phyloP scores from a whole-genome alignment of 2,329 filamentous ascomycete species.

The Beauveria brongniartii region DNA sequence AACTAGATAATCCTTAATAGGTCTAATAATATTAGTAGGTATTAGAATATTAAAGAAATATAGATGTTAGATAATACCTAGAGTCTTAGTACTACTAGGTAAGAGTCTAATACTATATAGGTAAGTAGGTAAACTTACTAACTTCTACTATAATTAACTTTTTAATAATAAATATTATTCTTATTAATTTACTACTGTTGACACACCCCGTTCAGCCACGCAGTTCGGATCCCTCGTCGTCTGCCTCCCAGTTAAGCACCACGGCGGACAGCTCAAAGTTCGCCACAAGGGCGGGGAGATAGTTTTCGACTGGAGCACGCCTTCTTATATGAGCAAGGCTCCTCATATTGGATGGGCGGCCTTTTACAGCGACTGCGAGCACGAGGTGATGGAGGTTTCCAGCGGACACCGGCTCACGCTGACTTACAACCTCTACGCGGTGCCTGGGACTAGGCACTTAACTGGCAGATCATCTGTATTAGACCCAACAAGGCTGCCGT shows the following conservation, averaged over 20 bases:
- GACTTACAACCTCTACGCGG: slow-evolving; percentile 49
- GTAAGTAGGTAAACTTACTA: too few species aligned
- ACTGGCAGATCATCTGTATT: slow-evolving; percentile 1
- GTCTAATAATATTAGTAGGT: too few species aligned
- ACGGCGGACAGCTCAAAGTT: slow-evolving; percentile 36
- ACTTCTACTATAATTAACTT: too few species aligned
- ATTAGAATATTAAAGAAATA: too few species aligned
- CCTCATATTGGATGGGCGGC: slow-evolving; percentile 34
- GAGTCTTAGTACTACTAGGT: too few species aligned
- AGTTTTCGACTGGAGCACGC: slow-evolving; percentile 33
- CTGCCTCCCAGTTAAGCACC: slow-evolving; percentile 31
- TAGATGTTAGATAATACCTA: too few species aligned
- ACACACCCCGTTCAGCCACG: slow-evolving; percentile 38
- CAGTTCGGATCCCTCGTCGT: slow-evolving; percentile 49
- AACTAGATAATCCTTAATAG: too few species aligned
- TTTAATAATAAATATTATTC: too few species aligned
- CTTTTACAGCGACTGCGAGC: slow-evolving; percentile 45
- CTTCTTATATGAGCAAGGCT: slow-evolving; percentile 13
- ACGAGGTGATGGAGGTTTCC: slow-evolving; percentile 42
- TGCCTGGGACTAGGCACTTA: slow-evolving; percentile 17
- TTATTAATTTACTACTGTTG: too few species aligned
- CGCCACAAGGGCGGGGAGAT: slow-evolving; percentile 28
- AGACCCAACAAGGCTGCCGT: slow-evolving; percentile 1
- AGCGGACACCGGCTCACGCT: slow-evolving; percentile 47
- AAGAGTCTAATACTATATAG: too few species aligned